phyloP scores from a whole-genome alignment of 2,329 filamentous ascomycete genomes.

The Endocalyx cinctus region DNA sequence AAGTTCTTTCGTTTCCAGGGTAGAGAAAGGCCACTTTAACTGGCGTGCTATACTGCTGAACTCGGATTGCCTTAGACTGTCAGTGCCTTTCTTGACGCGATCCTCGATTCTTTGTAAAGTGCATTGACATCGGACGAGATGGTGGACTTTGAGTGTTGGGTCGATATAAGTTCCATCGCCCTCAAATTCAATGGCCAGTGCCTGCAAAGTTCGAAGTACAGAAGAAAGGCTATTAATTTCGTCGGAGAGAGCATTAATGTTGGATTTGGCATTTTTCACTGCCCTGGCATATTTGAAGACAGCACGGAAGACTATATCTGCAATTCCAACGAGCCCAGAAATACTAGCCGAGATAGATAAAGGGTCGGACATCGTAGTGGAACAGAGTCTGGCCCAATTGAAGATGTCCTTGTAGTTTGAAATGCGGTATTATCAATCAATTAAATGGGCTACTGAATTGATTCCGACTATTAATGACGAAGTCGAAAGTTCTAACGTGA shows the following conservation, averaged over 20 bases:
- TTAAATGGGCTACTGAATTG: too few relatives aligned
- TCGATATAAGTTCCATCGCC: not conserved
- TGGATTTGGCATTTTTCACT: not conserved
- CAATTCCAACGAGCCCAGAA: not conserved
- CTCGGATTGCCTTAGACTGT: not conserved
- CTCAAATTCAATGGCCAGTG: not conserved
- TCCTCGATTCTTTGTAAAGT: not conserved
- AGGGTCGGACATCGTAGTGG: not conserved
- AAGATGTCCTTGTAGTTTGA: too few relatives aligned
- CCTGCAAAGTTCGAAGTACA: not conserved
- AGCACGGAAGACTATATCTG: not conserved
- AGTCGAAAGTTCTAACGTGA: too few relatives aligned
- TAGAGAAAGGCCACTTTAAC: slow-evolving; percentile 20
- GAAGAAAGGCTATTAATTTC: not conserved
- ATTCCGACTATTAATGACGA: too few relatives aligned
- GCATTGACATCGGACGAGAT: not conserved
- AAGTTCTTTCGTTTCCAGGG: slow-evolving; percentile 13
- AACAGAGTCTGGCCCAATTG: too few relatives aligned
- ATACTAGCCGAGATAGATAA: not conserved
- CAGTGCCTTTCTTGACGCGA: not conserved
- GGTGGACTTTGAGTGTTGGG: not conserved
- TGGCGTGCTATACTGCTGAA: slow-evolving; percentile 5
- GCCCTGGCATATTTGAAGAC: not conserved
- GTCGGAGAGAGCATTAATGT: not conserved
- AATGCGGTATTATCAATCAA: too few relatives aligned